Conservation (phyloP, 495 filamentous ascomycete genomes). For the Annulohypoxylon bovei region DNA sequence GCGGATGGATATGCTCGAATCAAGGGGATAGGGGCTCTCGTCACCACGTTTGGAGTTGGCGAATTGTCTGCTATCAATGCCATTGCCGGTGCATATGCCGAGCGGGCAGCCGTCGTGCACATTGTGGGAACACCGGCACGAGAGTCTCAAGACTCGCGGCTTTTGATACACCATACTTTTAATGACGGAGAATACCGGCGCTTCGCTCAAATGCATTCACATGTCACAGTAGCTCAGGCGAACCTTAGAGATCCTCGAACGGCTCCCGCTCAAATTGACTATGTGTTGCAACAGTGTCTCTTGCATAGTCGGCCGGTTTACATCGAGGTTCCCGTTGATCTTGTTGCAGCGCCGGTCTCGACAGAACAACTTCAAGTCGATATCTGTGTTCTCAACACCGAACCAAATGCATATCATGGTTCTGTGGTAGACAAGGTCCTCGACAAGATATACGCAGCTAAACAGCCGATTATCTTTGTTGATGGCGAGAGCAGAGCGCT, state of each 20-base stretch:
- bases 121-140: not conserved
- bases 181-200: not conserved
- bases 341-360: not conserved
- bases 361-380: not conserved
- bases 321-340: not conserved
- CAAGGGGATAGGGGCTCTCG: slow-evolving; percentile 1
- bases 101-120: slow-evolving; percentile 1
- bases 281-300: not conserved
- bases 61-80: slow-evolving; percentile 3
- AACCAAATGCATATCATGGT: not conserved
- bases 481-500: not conserved
- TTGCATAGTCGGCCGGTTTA: not conserved
- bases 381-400: not conserved
- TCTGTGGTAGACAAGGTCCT: not conserved
- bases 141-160: not conserved
- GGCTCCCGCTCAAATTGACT: not conserved
- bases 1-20: slow-evolving; percentile 1
- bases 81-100: not conserved
- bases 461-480: not conserved
- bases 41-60: slow-evolving; percentile 4
- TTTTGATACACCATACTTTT: not conserved
- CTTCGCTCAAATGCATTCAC: not conserved
- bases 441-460: not conserved
- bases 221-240: not conserved
- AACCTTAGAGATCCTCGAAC: not conserved